Conservation (phyloP, 441 rosid species). For the Raphanus hybrid region DNA sequence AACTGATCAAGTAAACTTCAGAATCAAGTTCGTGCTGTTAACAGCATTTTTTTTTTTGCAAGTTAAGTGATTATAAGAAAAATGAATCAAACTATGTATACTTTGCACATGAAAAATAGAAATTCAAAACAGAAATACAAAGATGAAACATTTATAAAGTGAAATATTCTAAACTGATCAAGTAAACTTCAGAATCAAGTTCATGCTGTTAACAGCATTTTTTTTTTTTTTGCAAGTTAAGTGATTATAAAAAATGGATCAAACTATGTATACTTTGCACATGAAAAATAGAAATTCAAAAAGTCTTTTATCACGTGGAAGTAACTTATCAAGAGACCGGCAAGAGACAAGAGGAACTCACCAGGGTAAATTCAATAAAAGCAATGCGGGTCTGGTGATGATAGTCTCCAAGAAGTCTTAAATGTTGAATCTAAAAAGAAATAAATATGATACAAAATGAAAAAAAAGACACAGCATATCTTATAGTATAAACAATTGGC, state of each 20-base stretch:
- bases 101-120: not conserved
- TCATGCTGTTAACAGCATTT: not conserved
- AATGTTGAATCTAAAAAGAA: conserved; percentile 6
- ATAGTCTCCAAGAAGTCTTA: conserved; percentile 68
- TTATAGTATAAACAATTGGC: not conserved
- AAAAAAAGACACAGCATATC: not conserved
- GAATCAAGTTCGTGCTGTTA: not conserved
- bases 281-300: not conserved
- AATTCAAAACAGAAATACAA: not conserved
- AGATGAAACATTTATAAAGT: not conserved
- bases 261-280: not conserved
- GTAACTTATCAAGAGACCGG: conserved; percentile 6
- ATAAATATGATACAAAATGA: not conserved
- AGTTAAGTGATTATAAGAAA: not conserved
- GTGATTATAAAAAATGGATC: not conserved
- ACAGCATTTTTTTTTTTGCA: not conserved
- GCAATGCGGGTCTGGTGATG: conserved; percentile 83
- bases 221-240: not conserved
- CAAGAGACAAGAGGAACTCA: conserved; percentile 37
- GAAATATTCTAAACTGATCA: not conserved
- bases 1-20: not conserved
- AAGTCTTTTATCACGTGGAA: not conserved
- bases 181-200: not conserved
- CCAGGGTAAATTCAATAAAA: conserved; percentile 78
- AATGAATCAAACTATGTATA: not conserved